Conservation (phyloP, 2,329 filamentous ascomycete species). For the Metarhizium robertsii region DNA sequence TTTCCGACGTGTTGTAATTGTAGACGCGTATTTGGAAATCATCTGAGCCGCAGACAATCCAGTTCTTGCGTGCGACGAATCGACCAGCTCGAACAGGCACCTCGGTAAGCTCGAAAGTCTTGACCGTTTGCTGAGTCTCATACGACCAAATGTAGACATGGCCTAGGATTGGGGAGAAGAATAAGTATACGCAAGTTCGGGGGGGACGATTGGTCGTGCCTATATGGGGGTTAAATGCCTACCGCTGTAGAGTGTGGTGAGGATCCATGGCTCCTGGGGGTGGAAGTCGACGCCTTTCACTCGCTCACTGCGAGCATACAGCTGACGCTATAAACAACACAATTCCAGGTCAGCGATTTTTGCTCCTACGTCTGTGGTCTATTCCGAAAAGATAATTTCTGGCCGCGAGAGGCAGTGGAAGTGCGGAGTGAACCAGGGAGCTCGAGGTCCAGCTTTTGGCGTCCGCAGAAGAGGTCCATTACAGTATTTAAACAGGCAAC, state of each 20-base stretch:
- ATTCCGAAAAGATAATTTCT: background rate
- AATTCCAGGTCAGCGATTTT: background rate
- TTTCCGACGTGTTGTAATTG: slow-evolving; percentile 99
- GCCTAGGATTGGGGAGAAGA: slow-evolving; percentile 39
- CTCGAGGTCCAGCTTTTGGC: background rate
- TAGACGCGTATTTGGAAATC: slow-evolving; percentile 84
- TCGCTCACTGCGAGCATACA: slow-evolving; percentile 75
- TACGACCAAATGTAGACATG: slow-evolving; percentile 99
- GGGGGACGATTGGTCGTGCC: background rate
- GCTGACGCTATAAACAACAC: slow-evolving; percentile 27
- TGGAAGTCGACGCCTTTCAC: slow-evolving; percentile 98
- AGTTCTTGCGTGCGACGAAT: slow-evolving; percentile 97
- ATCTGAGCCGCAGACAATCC: slow-evolving; percentile 94
- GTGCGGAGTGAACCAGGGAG: background rate
- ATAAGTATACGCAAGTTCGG: background rate
- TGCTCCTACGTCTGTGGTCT: background rate
- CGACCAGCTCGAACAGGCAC: slow-evolving; percentile 94
- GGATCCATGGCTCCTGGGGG: slow-evolving; percentile 90
- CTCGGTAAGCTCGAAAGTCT: slow-evolving; percentile 98
- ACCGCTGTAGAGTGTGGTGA: slow-evolving; percentile 95
- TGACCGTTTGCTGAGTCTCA: slow-evolving; percentile 92
- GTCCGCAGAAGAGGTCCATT: background rate
- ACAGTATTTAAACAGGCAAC: slow-evolving; percentile 7
- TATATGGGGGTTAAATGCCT: slow-evolving; percentile 12
- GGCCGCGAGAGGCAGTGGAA: slow-evolving; percentile 6